phyloP scores from a whole-genome alignment of 345 rosid species.

The Acer yangbiense region DNA sequence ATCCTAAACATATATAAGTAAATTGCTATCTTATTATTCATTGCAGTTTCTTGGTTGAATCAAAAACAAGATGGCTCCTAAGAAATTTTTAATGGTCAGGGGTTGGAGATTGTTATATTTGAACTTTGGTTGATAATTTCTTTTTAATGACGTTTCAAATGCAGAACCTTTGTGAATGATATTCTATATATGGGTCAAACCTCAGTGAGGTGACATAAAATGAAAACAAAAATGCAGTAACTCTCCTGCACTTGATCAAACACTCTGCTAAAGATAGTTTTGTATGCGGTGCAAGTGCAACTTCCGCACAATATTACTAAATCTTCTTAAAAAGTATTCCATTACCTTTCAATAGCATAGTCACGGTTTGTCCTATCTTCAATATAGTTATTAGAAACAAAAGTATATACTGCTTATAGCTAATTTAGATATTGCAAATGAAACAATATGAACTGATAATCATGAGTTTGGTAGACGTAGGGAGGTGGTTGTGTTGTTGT shows the following conservation, averaged over 20 bases:
- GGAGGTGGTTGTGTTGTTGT: no score
- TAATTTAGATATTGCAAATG: not conserved
- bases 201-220: not conserved
- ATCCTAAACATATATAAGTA: not conserved
- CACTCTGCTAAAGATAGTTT: not conserved
- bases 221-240: not conserved
- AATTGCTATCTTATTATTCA: not conserved
- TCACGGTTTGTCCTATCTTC: not conserved
- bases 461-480: not conserved
- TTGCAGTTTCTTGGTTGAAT: not conserved
- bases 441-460: not conserved
- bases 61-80: not conserved
- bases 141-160: not conserved
- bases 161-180: not conserved
- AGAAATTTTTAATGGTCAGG: not conserved
- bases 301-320: not conserved
- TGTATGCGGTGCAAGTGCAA: not conserved
- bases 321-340: not conserved
- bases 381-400: not conserved
- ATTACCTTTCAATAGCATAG: not conserved
- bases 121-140: not conserved
- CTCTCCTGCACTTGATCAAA: not conserved
- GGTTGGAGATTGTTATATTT: not conserved
- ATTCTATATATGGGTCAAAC: not conserved
- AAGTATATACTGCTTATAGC: not conserved